Evolutionary conservation across 1,284 basidiomycete species (phyloP).

Genomic region (Pyrrhoderma noxium): DNA sequence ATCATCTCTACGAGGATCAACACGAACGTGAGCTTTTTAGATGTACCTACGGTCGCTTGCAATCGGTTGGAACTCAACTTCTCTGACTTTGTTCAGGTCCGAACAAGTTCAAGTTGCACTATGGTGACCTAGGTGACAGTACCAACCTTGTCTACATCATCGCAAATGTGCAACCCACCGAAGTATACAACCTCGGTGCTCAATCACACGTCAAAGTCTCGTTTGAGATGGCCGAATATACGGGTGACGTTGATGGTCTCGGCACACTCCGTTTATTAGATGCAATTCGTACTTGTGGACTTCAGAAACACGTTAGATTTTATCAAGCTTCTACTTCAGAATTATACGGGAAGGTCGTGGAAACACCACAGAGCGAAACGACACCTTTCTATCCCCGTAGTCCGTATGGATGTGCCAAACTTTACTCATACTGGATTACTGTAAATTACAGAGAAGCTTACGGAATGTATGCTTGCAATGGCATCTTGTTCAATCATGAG

Average conservation of each 20-base stretch:
- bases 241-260: slow-evolving; percentile 86
- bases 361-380: slow-evolving; percentile 85
- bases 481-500: slow-evolving; percentile 92
- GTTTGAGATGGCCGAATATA: slow-evolving; percentile 96
- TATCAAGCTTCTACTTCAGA: slow-evolving; percentile 94
- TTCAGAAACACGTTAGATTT: slow-evolving; percentile 81
- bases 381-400: slow-evolving; percentile 92
- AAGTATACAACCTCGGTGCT: slow-evolving; percentile 94
- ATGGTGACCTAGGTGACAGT: slow-evolving; percentile 86
- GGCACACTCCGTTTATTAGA: slow-evolving; percentile 89
- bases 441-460: slow-evolving; percentile 92
- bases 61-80: slow-evolving; percentile 4
- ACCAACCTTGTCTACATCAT: slow-evolving; percentile 93
- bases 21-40: slow-evolving; percentile 59
- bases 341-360: slow-evolving; percentile 87
- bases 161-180: slow-evolving; percentile 83
- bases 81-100: slow-evolving; percentile 39
- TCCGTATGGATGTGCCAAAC: slow-evolving; percentile 88
- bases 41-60: neutral
- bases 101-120: slow-evolving; percentile 81
- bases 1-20: slow-evolving; percentile 83
- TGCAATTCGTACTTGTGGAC: slow-evolving; percentile 85
- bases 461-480: slow-evolving; percentile 87
- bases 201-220: slow-evolving; percentile 96
- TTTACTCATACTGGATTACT: slow-evolving; percentile 84